Base-by-base conservation (phyloP, 768 basidiomycete species). In the Phallus indusiatus region DNA sequence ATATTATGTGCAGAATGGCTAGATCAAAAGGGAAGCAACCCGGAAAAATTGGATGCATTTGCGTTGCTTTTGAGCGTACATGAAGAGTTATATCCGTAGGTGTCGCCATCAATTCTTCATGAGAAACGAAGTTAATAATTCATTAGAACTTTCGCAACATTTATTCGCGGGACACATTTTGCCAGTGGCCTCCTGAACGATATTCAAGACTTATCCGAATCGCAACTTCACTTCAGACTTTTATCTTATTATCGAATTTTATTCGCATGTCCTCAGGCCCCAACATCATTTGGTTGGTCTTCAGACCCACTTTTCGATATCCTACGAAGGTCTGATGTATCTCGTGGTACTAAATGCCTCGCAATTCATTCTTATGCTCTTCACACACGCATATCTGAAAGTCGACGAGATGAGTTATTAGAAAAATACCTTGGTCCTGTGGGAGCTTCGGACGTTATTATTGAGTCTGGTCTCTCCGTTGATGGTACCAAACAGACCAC, bases 1-100 rank as follows among this genome's bases (percentile, higher is more conserved):
- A 89, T 95, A 69, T 72, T 98, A 22, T 85, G 85, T 65, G 88
- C 88, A 3, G 72, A 88, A 65, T 96, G 91, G 92, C 67, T 94
- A 47, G 74, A 85, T n/a, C 72, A 75, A 8, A 56, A 67, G 37
- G 59, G 60, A 18, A 65, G 75, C 37, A 70, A 78, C 47, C 72
- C 76, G 60, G 64, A 74, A 21, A 78, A 81, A 56, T 77, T 70
- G 22, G 57, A 61, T 10, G 70, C 69, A 0, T 51, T 72, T 14
- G 66, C 67, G 1, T 55, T 62, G 16, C 55, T 73, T 4, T 36
- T 73, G 5, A 63, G 63, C 12, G 59, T 62, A 14, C 63, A 67
- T 34, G 69, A 72, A 35, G 68, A 70, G 36, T 53, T 68, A 16
- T 69, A 66, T 56, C 71, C 72, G 73, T 74, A 52, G 54, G 73